These are phyloP conservation scores for Purpureocillium takamizusanense DNA, from an alignment of 2,329 filamentous ascomycete genomes.

Conservation along the genomic window DNA sequence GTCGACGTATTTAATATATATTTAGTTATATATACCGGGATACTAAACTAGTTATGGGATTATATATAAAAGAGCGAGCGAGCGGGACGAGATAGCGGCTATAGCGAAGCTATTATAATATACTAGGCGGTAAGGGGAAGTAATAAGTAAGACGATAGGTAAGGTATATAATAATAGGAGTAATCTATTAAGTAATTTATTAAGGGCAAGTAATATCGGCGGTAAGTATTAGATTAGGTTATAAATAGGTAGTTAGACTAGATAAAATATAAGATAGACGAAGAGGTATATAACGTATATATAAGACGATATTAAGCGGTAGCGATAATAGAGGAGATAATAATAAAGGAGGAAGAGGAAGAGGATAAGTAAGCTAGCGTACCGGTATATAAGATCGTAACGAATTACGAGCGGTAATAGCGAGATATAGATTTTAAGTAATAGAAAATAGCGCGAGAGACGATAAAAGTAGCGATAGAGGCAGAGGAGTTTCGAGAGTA, in stretches of 20 bases:
- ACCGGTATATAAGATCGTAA: neutral
- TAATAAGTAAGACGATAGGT: neutral
- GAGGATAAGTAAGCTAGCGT: neutral
- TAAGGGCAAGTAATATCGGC: neutral
- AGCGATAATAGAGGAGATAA: too few species aligned
- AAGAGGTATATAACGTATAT: constrained; percentile 5
- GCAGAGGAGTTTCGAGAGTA: neutral
- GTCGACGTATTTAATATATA: constrained; percentile 4
- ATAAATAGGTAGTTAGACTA: constrained; percentile 2
- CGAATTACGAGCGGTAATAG: neutral
- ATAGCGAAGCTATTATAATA: constrained; percentile 4
- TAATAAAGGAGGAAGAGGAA: neutral
- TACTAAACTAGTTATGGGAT: constrained; percentile 4
- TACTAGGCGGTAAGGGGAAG: neutral
- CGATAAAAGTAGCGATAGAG: neutral
- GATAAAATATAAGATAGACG: neutral
- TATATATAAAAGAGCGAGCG: constrained; percentile 6
- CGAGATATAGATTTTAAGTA: neutral
- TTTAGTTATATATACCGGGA: constrained; percentile 5
- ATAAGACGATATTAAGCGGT: too few species aligned
- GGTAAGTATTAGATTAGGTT: constrained; percentile 1
- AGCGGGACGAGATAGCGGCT: constrained; percentile 4
- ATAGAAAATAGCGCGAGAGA: neutral
- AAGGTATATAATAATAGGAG: neutral
- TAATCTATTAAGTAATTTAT: neutral